A percentile compares a stretch with the other conserved stretches of the same genome.
Conservation (phyloP, 2,329 filamentous ascomycete species). For the Tympanopsis confertula region DNA sequence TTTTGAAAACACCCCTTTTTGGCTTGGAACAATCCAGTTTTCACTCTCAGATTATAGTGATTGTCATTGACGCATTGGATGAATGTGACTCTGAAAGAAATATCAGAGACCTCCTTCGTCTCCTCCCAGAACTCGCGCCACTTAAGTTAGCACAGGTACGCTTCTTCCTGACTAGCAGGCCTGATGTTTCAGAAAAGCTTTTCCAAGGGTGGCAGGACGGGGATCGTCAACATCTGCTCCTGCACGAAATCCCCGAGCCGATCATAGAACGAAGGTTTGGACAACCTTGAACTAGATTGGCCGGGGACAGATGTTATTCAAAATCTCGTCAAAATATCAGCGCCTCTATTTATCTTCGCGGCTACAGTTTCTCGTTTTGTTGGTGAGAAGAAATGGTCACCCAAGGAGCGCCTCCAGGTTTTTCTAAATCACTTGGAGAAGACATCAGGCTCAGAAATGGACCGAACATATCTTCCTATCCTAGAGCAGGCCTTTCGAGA, state of each 20-base stretch:
- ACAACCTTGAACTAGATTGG: slow-evolving; percentile 6
- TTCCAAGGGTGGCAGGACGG: slow-evolving; percentile 4
- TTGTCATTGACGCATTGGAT: slow-evolving; percentile 17
- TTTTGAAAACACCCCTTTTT: slow-evolving; percentile 12
- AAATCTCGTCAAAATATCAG: slow-evolving; percentile 4
- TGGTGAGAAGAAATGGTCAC: slow-evolving; percentile 2
- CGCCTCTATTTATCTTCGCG: slow-evolving; percentile 8
- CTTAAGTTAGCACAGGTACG: slow-evolving; percentile 5
- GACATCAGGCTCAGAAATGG: neutral
- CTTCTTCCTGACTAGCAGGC: slow-evolving; percentile 11
- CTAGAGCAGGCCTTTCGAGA: neutral
- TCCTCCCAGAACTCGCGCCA: slow-evolving; percentile 5
- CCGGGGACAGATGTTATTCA: slow-evolving; percentile 2
- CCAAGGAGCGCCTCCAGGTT: slow-evolving; percentile 4
- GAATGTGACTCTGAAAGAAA: slow-evolving; percentile 13
- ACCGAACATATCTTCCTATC: neutral
- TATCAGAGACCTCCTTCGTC: slow-evolving; percentile 6
- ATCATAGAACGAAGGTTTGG: slow-evolving; percentile 8
- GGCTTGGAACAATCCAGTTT: slow-evolving; percentile 3
- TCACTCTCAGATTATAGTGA: slow-evolving; percentile 3
- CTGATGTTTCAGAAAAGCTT: slow-evolving; percentile 8
- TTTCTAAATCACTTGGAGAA: neutral
- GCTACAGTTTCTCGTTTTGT: slow-evolving; percentile 8
- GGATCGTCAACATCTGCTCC: slow-evolving; percentile 7
- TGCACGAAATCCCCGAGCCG: slow-evolving; percentile 8